Conservation (phyloP, 1,284 basidiomycete species). For the Apiotrichum porosum region DNA sequence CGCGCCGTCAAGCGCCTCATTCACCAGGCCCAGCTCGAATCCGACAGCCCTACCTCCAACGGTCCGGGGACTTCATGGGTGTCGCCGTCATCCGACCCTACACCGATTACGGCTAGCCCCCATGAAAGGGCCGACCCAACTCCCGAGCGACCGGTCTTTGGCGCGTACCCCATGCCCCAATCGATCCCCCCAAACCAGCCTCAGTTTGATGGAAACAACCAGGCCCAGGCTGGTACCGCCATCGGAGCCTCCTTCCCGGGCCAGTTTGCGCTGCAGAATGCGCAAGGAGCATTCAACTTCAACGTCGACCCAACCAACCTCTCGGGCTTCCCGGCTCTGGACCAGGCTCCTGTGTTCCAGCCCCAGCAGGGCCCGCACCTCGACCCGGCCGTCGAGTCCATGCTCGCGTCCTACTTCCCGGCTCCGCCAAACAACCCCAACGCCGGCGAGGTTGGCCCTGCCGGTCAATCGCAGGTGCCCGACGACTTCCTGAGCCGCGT, state of each 20-base stretch:
- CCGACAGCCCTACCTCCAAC: constrained; percentile 27
- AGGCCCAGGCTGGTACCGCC: neutral
- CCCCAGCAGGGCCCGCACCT: constrained; percentile 23
- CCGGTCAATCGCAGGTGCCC: constrained; percentile 22
- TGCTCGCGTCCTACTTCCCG: constrained; percentile 41
- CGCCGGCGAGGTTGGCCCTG: constrained; percentile 10
- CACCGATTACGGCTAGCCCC: neutral
- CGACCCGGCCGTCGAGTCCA: constrained; percentile 40
- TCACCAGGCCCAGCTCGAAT: constrained; percentile 42
- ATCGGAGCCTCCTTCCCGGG: constrained; percentile 5
- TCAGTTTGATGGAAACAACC: neutral
- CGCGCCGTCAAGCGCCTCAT: constrained; percentile 49
- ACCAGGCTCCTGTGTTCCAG: constrained; percentile 30
- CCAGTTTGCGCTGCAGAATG: constrained; percentile 6
- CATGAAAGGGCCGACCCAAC: constrained; percentile 18
- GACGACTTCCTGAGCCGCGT: constrained; percentile 45
- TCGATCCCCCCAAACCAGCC: neutral
- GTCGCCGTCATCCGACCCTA: constrained; percentile 9
- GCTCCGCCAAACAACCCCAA: neutral
- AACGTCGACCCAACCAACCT: constrained; percentile 24
- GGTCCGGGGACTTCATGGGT: constrained; percentile 15
- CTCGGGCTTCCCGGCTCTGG: constrained; percentile 26
- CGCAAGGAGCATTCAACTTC: constrained; percentile 23
- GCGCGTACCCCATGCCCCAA: constrained; percentile 42
- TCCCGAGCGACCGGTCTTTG: constrained; percentile 39